A percentile compares a stretch with the other conserved stretches of the same genome.
Evolutionary conservation across 1,284 basidiomycete genomes (phyloP).

Genomic region (Cystobasidium sp.): DNA sequence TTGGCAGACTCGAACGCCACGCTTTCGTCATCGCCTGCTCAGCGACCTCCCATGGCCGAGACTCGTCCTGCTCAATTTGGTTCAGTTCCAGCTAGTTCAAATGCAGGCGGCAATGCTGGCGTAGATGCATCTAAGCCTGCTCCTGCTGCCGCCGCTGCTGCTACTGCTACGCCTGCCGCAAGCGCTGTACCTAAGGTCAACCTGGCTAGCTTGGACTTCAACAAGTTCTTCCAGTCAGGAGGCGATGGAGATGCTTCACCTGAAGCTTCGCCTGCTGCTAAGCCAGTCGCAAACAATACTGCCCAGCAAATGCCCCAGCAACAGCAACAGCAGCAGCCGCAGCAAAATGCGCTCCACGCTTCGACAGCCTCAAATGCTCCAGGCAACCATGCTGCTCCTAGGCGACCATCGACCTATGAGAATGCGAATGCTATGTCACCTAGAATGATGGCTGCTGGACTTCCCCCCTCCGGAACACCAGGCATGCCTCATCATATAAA

Average conservation of each 20-base stretch:
- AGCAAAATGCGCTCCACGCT: conserved; percentile 2
- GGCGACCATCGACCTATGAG: conserved; percentile 38
- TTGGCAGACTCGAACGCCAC: conserved; percentile 57
- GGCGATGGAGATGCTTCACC: conserved; percentile 8
- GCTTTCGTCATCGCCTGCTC: conserved; percentile 58
- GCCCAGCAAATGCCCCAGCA: background rate
- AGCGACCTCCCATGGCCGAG: conserved; percentile 50
- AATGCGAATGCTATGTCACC: conserved; percentile 36
- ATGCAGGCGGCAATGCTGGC: conserved; percentile 35
- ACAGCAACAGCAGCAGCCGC: conserved; percentile 17
- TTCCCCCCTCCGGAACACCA: conserved; percentile 30
- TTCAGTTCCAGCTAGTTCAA: conserved; percentile 37
- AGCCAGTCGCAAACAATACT: conserved; percentile 1
- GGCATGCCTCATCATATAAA: conserved; percentile 21
- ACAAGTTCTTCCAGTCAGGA: conserved; percentile 41
- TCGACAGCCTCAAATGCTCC: conserved; percentile 14
- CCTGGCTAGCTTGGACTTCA: conserved; percentile 39
- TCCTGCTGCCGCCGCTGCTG: conserved; percentile 42
- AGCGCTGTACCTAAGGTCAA: conserved; percentile 1
- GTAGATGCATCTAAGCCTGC: conserved; percentile 43
- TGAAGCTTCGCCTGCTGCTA: conserved; percentile 28
- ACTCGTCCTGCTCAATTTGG: conserved; percentile 52
- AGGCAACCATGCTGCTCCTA: conserved; percentile 16
- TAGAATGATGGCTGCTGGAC: conserved; percentile 21
- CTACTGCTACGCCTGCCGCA: conserved; percentile 7